Evolutionary conservation across 495 filamentous ascomycete species (phyloP).

Genomic region (Friedmanniomyces endolithicus): DNA sequence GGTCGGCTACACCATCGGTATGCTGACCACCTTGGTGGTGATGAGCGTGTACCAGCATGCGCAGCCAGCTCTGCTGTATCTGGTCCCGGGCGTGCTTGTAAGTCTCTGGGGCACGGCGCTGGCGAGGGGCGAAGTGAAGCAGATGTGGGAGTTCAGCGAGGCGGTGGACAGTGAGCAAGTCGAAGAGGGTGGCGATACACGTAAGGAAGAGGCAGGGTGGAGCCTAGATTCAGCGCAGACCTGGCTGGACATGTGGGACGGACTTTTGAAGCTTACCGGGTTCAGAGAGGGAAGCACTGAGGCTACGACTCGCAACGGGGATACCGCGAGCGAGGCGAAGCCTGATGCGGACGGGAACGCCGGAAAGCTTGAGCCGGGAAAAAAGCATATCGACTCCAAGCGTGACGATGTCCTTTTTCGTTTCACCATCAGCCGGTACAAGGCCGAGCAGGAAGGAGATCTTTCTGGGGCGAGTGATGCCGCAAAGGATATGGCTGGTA

Average conservation of each 20-base stretch:
- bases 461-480: neutral
- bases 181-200: constrained; percentile 18
- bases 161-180: constrained; percentile 34
- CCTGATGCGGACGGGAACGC: neutral
- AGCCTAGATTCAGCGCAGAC: neutral
- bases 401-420: neutral
- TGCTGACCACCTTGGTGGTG: constrained; percentile 63
- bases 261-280: neutral
- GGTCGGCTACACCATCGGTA: constrained; percentile 64
- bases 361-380: neutral
- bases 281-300: neutral
- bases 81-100: constrained; percentile 73
- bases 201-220: neutral
- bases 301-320: neutral
- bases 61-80: constrained; percentile 84
- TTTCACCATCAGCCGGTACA: neutral
- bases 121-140: constrained; percentile 50
- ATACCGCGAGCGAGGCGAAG: neutral
- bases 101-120: constrained; percentile 71
- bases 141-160: constrained; percentile 78
- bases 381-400: neutral
- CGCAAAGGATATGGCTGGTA: neutral
- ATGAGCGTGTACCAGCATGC: constrained; percentile 69
- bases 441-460: neutral
- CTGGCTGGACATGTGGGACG: neutral